A percentile compares a stretch with the other conserved stretches of the same genome.
Conservation (phyloP, 2,329 filamentous ascomycete genomes). For the Fusarium sororula region DNA sequence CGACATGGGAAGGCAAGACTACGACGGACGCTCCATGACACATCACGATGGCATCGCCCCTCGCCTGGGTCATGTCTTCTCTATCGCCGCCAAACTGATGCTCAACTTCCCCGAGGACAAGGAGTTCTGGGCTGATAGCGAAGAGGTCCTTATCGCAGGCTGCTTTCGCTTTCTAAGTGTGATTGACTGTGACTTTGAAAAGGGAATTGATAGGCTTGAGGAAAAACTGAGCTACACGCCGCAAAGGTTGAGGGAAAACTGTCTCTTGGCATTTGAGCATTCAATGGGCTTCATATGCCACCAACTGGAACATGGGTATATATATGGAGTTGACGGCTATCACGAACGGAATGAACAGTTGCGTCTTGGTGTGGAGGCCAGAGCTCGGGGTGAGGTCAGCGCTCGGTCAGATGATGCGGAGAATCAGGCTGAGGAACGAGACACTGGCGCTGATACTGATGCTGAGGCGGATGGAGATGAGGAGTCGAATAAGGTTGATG, state of each 20-base stretch:
- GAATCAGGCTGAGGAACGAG: not conserved
- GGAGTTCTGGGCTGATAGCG: not conserved
- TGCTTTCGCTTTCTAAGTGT: not conserved
- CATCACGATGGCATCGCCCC: not conserved
- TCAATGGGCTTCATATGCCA: accelerated
- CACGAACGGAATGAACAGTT: not conserved
- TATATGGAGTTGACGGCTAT: not conserved
- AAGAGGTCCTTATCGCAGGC: not conserved
- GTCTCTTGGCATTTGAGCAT: not conserved
- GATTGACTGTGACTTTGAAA: not conserved
- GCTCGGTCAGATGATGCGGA: not conserved
- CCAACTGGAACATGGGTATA: not conserved
- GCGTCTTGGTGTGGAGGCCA: not conserved
- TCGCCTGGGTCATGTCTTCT: not conserved
- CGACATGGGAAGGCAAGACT: not conserved
- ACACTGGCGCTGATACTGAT: not conserved
- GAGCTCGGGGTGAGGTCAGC: not conserved
- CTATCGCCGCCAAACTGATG: not conserved
- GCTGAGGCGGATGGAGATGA: not conserved
- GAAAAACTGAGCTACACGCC: not conserved
- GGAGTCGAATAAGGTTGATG: not conserved
- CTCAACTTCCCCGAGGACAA: not conserved
- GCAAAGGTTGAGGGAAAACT: not conserved
- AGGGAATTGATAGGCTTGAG: not conserved
- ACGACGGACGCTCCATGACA: not conserved